Percentiles rank a stretch among this genome's conserved stretches.
Evolutionary conservation across 2,329 filamentous ascomycete genomes (phyloP).

Genomic region (Neopestalotiopsis sp.): DNA sequence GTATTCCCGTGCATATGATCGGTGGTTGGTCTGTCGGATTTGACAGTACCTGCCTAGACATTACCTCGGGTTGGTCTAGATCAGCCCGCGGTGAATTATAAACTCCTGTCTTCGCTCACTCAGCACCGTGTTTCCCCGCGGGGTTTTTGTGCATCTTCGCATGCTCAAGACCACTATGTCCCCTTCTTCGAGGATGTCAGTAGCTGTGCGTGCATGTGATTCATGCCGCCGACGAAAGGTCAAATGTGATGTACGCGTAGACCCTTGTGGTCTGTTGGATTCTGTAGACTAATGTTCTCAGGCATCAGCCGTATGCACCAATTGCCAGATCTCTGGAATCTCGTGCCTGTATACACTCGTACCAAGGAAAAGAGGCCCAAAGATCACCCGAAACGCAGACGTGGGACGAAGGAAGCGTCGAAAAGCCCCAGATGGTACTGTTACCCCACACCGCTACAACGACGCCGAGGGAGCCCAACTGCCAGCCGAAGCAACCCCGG

Average conservation of each 20-base stretch:
- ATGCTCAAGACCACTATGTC: too few relatives aligned
- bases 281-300: not conserved
- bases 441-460: too few relatives aligned
- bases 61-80: not conserved
- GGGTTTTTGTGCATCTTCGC: too few relatives aligned
- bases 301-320: not conserved
- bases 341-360: not conserved
- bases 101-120: not conserved
- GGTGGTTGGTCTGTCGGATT: not conserved
- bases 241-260: not conserved
- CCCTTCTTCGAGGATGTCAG: too few relatives aligned
- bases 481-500: too few relatives aligned
- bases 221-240: conserved; percentile 2
- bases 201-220: not conserved
- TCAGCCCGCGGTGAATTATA: not conserved
- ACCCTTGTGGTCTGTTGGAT: not conserved
- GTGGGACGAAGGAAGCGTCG: not conserved
- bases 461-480: too few relatives aligned
- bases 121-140: too few relatives aligned
- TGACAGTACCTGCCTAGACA: not conserved
- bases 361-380: not conserved
- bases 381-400: not conserved
- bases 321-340: not conserved
- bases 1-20: not conserved
- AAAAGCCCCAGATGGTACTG: not conserved